phyloP scores from a whole-genome alignment of 2,329 filamentous ascomycete genomes.

The Scolecobasidium constrictum region DNA sequence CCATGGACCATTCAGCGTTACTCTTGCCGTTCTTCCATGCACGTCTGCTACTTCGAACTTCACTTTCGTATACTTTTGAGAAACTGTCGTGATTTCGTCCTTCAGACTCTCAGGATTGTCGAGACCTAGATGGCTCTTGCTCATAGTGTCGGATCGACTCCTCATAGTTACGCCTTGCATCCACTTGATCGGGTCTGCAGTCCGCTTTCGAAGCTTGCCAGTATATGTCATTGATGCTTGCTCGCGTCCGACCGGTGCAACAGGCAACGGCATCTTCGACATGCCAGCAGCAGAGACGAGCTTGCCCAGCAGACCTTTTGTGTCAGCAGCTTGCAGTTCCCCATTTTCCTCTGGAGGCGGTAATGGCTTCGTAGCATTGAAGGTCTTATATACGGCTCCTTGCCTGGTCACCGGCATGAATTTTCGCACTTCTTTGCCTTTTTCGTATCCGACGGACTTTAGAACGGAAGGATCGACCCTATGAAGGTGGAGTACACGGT shows the following conservation, averaged over 20 bases:
- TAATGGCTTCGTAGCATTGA: constrained; percentile 43
- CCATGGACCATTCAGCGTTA: constrained; percentile 52
- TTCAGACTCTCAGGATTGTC: constrained; percentile 40
- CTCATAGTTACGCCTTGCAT: constrained; percentile 54
- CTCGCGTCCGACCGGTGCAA: constrained; percentile 17
- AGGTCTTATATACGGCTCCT: constrained; percentile 77
- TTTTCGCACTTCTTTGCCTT: constrained; percentile 53
- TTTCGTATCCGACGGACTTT: constrained; percentile 59
- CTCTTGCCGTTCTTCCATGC: constrained; percentile 39
- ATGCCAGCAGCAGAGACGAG: constrained; percentile 13
- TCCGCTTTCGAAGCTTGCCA: constrained; percentile 35
- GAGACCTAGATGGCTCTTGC: constrained; percentile 8
- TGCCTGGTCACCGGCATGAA: constrained; percentile 67
- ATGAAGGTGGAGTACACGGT: constrained; percentile 72
- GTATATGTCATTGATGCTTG: constrained; percentile 37
- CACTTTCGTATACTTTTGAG: constrained; percentile 50
- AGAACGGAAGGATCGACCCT: constrained; percentile 56
- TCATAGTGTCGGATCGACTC: constrained; percentile 17
- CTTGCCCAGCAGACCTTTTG: constrained; percentile 8
- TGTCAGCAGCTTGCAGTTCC: neutral
- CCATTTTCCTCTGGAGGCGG: neutral
- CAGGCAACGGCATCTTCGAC: constrained; percentile 13
- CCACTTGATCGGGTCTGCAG: constrained; percentile 51
- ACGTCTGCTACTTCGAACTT: constrained; percentile 49
- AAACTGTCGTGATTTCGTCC: constrained; percentile 51